Evolutionary conservation across 1,139 yeast species (phyloP).

Genomic region (Meyerozyma guilliermondii): DNA sequence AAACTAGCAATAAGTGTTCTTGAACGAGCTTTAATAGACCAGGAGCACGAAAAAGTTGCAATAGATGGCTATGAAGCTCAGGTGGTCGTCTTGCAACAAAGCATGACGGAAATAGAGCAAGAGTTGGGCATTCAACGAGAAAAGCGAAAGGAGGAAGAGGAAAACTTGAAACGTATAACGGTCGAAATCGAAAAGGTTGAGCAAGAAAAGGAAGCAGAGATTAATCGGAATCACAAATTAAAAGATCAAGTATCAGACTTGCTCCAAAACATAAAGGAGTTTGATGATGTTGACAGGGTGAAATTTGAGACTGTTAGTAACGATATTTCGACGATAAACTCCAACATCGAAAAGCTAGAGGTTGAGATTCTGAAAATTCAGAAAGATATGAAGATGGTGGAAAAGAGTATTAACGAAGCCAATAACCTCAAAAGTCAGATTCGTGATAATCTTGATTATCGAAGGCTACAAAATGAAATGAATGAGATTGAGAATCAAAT

Average conservation of each 20-base stretch:
- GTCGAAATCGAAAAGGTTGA: neutral
- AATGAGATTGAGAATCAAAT: conserved; percentile 25
- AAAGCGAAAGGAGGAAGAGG: neutral
- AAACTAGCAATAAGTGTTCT: conserved; percentile 44
- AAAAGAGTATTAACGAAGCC: conserved; percentile 30
- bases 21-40: conserved; percentile 7
- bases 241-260: neutral
- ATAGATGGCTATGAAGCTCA: conserved; percentile 9
- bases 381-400: conserved; percentile 16
- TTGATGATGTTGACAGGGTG: conserved; percentile 20
- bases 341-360: conserved; percentile 20
- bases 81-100: neutral
- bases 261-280: neutral
- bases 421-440: conserved; percentile 33
- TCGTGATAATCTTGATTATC: conserved; percentile 35
- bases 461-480: conserved; percentile 25
- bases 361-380: conserved; percentile 5
- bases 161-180: neutral
- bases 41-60: conserved; percentile 24
- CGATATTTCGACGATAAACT: conserved; percentile 10
- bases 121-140: neutral
- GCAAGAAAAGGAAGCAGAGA: neutral
- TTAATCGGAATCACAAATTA: neutral
- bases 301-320: conserved; percentile 19
- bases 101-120: neutral